These are phyloP conservation scores for Blastocystis sp. DNA, from an alignment of 352 stramenopile genomes.

Conservation along the genomic window DNA sequence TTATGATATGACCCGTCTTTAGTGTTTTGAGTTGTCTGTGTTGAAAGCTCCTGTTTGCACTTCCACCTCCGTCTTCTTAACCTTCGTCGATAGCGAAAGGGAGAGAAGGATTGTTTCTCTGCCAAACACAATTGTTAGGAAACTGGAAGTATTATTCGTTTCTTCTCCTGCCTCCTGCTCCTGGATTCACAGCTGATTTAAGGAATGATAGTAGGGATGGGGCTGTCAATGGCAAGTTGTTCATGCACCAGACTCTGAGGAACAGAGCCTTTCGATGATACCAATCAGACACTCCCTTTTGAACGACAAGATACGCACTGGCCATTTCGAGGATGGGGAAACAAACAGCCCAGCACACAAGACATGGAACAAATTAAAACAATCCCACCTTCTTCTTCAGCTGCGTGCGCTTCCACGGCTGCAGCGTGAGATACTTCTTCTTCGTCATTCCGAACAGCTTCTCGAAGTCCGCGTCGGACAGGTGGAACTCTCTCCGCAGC, in stretches of 20 bases:
- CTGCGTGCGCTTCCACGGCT: slow-evolving; percentile 58
- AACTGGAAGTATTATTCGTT: too few species aligned
- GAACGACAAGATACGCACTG: too few species aligned
- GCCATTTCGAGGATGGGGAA: too few species aligned
- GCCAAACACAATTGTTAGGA: too few species aligned
- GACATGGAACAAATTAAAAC: slow-evolving; percentile 40
- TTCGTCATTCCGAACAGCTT: slow-evolving; percentile 61
- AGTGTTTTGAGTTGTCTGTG: not conserved
- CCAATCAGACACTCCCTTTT: too few species aligned
- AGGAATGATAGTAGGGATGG: too few species aligned
- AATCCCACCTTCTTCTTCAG: slow-evolving; percentile 38
- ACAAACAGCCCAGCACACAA: not conserved
- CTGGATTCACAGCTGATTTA: too few species aligned
- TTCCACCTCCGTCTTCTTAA: not conserved
- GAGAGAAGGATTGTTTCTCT: too few species aligned
- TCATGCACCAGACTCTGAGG: too few species aligned
- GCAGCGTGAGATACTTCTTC: slow-evolving; percentile 37
- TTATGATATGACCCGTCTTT: not conserved
- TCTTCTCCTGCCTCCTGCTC: too few species aligned
- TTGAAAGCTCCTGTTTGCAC: not conserved
- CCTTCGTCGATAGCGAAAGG: not conserved
- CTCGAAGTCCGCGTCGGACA: slow-evolving; percentile 64
- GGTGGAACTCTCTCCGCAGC: slow-evolving; percentile 54
- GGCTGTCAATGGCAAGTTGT: too few species aligned
- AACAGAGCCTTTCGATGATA: too few species aligned